Percentiles rank a stretch among this genome's conserved stretches.
These are phyloP conservation scores for Arthromyces matolae DNA, from an alignment of 768 basidiomycete genomes.

Conservation along the genomic window DNA sequence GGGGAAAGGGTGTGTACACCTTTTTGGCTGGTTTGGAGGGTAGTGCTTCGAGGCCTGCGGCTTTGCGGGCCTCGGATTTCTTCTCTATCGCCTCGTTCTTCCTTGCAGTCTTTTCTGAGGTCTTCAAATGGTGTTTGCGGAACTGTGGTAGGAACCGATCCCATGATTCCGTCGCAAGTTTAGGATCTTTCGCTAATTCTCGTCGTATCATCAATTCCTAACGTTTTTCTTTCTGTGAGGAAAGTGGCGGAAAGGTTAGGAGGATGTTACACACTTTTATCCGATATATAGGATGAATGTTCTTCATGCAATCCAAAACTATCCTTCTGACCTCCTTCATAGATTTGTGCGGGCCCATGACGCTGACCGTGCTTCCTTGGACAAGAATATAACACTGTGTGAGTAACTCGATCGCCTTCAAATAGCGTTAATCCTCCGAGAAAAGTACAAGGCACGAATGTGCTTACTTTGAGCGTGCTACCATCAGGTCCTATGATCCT, in stretches of 20 bases:
- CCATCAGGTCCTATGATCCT: slow-evolving; percentile 97
- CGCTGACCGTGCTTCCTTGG: slow-evolving; percentile 96
- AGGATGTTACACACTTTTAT: slow-evolving; percentile 66
- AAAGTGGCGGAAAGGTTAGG: neutral
- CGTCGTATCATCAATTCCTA: slow-evolving; percentile 98
- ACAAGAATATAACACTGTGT: slow-evolving; percentile 97
- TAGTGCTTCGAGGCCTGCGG: slow-evolving; percentile 57
- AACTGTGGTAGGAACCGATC: slow-evolving; percentile 97
- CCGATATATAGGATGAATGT: slow-evolving; percentile 97
- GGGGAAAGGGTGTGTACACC: slow-evolving; percentile 98
- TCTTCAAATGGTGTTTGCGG: slow-evolving; percentile 88
- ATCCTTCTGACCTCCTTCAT: slow-evolving; percentile 96
- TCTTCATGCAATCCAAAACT: slow-evolving; percentile 99
- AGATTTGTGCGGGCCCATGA: slow-evolving; percentile 94
- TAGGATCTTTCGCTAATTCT: slow-evolving; percentile 97
- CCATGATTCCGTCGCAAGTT: slow-evolving; percentile 91
- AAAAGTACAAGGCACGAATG: neutral
- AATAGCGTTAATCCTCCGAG: neutral
- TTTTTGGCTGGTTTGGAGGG: slow-evolving; percentile 71
- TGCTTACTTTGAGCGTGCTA: slow-evolving; percentile 86
- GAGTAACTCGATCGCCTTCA: slow-evolving; percentile 90
- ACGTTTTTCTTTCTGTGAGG: neutral
- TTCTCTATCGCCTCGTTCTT: slow-evolving; percentile 72
- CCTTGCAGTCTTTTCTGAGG: slow-evolving; percentile 88
- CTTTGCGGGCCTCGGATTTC: slow-evolving; percentile 61